Conservation (phyloP, 495 filamentous ascomycete species). For the Aspergillus bertholletiae region DNA sequence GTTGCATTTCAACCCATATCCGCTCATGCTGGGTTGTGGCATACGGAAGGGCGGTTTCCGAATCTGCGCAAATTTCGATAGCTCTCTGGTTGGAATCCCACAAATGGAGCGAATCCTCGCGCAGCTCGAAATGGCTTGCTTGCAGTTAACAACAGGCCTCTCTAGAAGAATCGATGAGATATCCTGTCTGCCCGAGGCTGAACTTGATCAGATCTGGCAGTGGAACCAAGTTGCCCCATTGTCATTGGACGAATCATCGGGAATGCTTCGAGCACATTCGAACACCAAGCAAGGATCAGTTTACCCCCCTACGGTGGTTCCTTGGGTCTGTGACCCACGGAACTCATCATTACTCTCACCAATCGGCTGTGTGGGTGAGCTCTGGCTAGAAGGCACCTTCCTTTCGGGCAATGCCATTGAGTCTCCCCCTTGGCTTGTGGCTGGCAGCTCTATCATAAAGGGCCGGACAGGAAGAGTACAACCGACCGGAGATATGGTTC, state of each 20-base stretch:
- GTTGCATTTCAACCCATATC: conserved; percentile 65
- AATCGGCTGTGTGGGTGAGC: conserved; percentile 31
- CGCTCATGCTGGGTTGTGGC: conserved; percentile 60
- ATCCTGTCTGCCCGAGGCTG: conserved; percentile 31
- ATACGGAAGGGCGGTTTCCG: conserved; percentile 53
- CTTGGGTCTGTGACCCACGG: conserved; percentile 33
- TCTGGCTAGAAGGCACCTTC: conserved; percentile 28
- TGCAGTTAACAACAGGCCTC: conserved; percentile 22
- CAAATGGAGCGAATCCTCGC: conserved; percentile 43
- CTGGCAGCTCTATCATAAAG: conserved; percentile 22
- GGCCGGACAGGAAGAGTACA: conserved; percentile 28
- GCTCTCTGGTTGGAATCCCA: conserved; percentile 30
- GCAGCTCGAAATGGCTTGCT: conserved; percentile 36
- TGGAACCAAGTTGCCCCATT: conserved; percentile 34
- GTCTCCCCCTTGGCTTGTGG: conserved; percentile 31
- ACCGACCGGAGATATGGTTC: conserved; percentile 33
- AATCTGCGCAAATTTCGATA: conserved; percentile 62
- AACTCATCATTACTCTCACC: conserved; percentile 29
- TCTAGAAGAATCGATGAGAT: conserved; percentile 27
- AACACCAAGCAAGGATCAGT: conserved; percentile 22
- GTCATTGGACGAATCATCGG: conserved; percentile 19
- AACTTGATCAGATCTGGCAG: conserved; percentile 36
- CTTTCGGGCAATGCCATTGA: conserved; percentile 22
- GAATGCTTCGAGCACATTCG: conserved; percentile 23
- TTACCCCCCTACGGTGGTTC: conserved; percentile 26